Base-by-base conservation (phyloP, 192 early-diverging fungal species). In the Radiomyces spectabilis region DNA sequence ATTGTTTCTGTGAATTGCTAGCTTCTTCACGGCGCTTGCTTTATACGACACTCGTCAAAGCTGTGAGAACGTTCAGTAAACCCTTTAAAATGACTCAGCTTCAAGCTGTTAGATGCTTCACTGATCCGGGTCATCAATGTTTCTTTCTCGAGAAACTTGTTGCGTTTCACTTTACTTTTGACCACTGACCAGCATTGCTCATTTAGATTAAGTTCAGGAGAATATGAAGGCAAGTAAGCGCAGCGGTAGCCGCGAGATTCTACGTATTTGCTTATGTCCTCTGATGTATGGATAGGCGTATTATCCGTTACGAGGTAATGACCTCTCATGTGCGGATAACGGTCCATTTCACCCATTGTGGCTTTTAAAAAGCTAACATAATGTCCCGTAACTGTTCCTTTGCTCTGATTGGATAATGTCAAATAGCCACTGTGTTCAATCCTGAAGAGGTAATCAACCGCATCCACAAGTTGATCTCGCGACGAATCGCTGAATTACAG, bases 121-220 rank as follows among this genome's bases (percentile, higher is more conserved):
- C 19, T 1, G 6, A 52, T 52, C 8, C 51, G 18, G 21, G 32
- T 22, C 24, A 2, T 33, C 1, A 52, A 37, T 1, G 32, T 52
- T 52, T 52, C 50, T 15, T 52, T 25, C 19, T 52, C 33, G 3
- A 39, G 16, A 9, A 52, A 25, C 24, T 21, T n/a, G 5, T 37
- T 41, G 37, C 48, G 35, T 41, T 25, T 42, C n/a, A 51, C 15
- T 13, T 19, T 15, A 42, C 16, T 33, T 25, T 50, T 64, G 18
- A 64, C 22, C 18, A 26, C 25, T 27, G 62, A 19, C 62, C 54
- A 64, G 46, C 56, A 57, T 34, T 64, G 53, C 22, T 64, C 62
- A 16, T 57, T 64, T 19, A 55, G 48, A 24, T 56, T 64, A 13
- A 57, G 38, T 27, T 48, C 41, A 22, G 62, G 54, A 1, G 48